These are phyloP conservation scores for Leucocoprinus leucothites DNA, from an alignment of 768 basidiomycete genomes.

Conservation along the genomic window DNA sequence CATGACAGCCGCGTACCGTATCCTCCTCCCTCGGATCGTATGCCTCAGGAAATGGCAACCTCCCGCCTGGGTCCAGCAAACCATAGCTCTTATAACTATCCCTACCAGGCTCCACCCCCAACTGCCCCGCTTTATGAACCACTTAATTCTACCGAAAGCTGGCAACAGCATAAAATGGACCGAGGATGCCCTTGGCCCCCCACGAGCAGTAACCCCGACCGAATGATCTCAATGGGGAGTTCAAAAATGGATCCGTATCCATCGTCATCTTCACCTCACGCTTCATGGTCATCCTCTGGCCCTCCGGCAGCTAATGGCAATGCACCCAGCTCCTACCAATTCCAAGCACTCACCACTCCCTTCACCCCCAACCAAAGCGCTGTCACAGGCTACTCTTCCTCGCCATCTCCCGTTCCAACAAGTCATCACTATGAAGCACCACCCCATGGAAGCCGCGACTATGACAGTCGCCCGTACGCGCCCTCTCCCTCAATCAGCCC, in stretches of 20 bases:
- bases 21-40: conserved; percentile 14
- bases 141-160: conserved; percentile 6
- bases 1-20: conserved; percentile 24
- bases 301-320: conserved; percentile 2
- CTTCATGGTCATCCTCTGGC: conserved; percentile 6
- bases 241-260: conserved; percentile 15
- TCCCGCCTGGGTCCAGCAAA: conserved; percentile 15
- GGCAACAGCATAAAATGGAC: conserved; percentile 13
- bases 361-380: conserved; percentile 11
- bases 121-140: conserved; percentile 10
- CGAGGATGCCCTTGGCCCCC: conserved; percentile 10
- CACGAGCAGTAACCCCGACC: conserved; percentile 6
- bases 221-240: conserved; percentile 4
- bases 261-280: conserved; percentile 12
- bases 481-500: conserved; percentile 27
- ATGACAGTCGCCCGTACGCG: conserved; percentile 19
- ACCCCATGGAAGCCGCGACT: conserved; percentile 16
- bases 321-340: conserved; percentile 5
- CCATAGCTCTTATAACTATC: conserved; percentile 13
- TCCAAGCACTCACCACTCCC: conserved; percentile 12
- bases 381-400: conserved; percentile 11
- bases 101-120: conserved; percentile 10
- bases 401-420: conserved; percentile 7
- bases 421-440: conserved; percentile 6
- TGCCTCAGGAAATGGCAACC: conserved; percentile 13